Evolutionary conservation across 768 basidiomycete species (phyloP).

Genomic region (Phlebiopsis flavidoalba): DNA sequence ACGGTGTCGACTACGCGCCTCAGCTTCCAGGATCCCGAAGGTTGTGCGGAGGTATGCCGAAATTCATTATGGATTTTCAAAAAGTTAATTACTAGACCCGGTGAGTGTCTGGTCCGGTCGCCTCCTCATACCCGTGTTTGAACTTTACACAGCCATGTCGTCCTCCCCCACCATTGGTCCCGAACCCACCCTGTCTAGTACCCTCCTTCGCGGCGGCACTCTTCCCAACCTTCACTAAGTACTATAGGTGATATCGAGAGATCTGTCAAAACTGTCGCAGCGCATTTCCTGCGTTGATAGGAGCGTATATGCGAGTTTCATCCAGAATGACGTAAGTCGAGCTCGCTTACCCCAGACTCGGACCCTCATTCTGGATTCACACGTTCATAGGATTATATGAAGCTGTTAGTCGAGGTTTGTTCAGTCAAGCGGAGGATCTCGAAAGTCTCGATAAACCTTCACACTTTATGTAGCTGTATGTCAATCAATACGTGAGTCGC

Average conservation of each 20-base stretch:
- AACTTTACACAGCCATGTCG: conserved; percentile 25
- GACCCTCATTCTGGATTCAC: conserved; percentile 9
- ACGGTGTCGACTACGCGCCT: conserved; percentile 92
- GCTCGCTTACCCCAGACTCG: neutral
- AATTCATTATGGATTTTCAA: conserved; percentile 91
- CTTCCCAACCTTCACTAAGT: conserved; percentile 73
- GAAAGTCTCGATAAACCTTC: conserved; percentile 88
- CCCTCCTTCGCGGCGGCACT: conserved; percentile 66
- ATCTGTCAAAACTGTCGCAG: conserved; percentile 68
- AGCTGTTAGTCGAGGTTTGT: conserved; percentile 76
- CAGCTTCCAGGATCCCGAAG: conserved; percentile 94
- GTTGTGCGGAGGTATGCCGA: conserved; percentile 97
- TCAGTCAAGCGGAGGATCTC: conserved; percentile 87
- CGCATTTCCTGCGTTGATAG: conserved; percentile 67
- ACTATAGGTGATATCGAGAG: conserved; percentile 77
- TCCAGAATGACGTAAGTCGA: conserved; percentile 72
- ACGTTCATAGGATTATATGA: conserved; percentile 72
- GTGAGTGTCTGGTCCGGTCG: conserved; percentile 33
- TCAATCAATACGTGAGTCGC: conserved; percentile 82
- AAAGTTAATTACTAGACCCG: conserved; percentile 71
- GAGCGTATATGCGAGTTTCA: conserved; percentile 89
- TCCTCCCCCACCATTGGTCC: conserved; percentile 60
- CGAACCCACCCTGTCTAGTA: conserved; percentile 55
- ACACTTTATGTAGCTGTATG: conserved; percentile 87
- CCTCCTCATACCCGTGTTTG: neutral